A percentile compares a stretch with the other conserved stretches of the same genome.
Conservation (phyloP, 768 basidiomycete species). For the Calocera viscosa region DNA sequence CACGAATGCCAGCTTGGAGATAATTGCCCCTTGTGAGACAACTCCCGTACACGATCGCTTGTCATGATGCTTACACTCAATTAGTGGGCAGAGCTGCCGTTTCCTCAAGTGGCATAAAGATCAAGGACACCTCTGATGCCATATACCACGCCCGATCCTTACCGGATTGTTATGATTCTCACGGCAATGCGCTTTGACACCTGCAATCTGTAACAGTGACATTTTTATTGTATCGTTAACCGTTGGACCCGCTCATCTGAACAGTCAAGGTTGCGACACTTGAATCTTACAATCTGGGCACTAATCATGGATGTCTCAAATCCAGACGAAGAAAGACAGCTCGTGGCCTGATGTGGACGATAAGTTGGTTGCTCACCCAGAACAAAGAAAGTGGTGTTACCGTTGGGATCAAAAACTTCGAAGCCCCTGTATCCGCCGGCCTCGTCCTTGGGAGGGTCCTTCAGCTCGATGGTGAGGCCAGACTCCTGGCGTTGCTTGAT, state of each 20-base stretch:
- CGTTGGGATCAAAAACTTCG: not conserved
- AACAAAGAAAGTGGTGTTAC: not conserved
- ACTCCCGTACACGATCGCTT: not conserved
- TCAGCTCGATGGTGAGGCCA: not conserved
- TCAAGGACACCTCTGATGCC: not conserved
- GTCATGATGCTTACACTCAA: not conserved
- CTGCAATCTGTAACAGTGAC: not conserved
- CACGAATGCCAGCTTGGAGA: slow-evolving; percentile 7
- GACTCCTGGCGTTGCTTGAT: not conserved
- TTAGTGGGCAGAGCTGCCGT: not conserved
- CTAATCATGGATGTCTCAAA: not conserved
- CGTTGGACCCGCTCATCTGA: not conserved
- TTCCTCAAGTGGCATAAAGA: slow-evolving; percentile 2
- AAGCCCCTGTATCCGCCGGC: not conserved
- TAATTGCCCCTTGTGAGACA: not conserved
- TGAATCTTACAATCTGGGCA: not conserved
- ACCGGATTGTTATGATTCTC: not conserved
- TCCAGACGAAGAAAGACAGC: not conserved
- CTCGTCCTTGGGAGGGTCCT: not conserved
- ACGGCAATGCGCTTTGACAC: not conserved
- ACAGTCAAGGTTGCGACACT: not conserved
- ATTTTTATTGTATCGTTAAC: not conserved
- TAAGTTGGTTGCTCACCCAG: not conserved
- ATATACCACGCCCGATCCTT: not conserved
- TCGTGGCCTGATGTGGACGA: not conserved